Conservation (phyloP, 1,284 basidiomycete species). For the Leccinum insolens region DNA sequence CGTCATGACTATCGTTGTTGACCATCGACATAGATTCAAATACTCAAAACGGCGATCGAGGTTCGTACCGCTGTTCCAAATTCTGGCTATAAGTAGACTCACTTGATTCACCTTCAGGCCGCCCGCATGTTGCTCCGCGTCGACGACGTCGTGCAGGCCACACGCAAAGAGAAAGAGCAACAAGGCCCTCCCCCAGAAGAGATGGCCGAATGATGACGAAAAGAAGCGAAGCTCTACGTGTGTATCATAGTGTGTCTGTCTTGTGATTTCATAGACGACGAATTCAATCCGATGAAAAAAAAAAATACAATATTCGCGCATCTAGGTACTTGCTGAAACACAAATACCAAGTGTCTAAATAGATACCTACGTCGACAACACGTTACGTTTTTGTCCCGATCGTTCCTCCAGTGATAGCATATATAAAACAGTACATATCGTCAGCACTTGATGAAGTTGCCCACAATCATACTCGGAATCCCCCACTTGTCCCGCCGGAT, state of each 20-base stretch:
- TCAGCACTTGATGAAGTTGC: constrained; percentile 76
- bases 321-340: not conserved
- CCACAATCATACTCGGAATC: constrained; percentile 92
- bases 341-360: no score
- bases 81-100: no score
- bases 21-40: constrained; percentile 71
- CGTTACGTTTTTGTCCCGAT: not conserved
- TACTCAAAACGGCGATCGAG: constrained; percentile 96
- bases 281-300: not conserved
- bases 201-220: not conserved
- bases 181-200: not conserved
- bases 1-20: not conserved
- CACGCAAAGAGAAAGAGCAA: not conserved
- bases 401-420: not conserved
- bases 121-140: not conserved
- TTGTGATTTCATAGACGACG: not conserved
- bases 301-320: not conserved
- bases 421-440: not conserved
- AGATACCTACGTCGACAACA: no score
- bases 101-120: not conserved
- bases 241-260: not conserved
- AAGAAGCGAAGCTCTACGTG: not conserved
- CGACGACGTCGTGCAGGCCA: not conserved
- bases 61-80: constrained; percentile 37
- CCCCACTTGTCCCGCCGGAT: constrained; percentile 91